A percentile compares a stretch with the other conserved stretches of the same genome.
Evolutionary conservation across 768 basidiomycete species (phyloP).

Genomic region (Mycena haematopus): DNA sequence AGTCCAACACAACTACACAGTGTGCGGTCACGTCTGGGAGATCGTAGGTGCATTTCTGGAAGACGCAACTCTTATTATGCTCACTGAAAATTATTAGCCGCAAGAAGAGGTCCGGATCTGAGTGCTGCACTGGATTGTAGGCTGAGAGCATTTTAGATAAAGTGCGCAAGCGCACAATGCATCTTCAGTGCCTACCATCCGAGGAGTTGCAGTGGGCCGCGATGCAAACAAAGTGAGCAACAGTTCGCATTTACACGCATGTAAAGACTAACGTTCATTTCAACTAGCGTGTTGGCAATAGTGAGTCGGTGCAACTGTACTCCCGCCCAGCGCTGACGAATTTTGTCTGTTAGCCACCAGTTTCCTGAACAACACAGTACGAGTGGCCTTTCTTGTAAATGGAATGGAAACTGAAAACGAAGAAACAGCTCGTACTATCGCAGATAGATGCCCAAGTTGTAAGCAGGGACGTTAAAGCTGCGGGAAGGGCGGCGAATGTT

Average conservation of each 20-base stretch:
- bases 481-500: background rate
- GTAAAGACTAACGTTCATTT: background rate
- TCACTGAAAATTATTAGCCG: conserved; percentile 46
- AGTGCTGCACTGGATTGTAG: conserved; percentile 27
- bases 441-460: conserved; percentile 15
- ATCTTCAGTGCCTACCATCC: conserved; percentile 76
- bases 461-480: background rate
- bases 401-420: conserved; percentile 7
- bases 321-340: conserved; percentile 31
- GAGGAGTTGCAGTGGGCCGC: conserved; percentile 57
- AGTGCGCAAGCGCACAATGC: conserved; percentile 69
- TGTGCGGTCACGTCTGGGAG: conserved; percentile 61
- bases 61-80: background rate
- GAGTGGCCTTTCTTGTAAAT: background rate
- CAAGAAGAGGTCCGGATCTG: conserved; percentile 59
- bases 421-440: conserved; percentile 17
- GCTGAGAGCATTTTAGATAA: conserved; percentile 51
- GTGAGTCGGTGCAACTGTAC: conserved; percentile 49
- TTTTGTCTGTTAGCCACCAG: conserved; percentile 55
- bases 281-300: conserved; percentile 75
- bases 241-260: background rate
- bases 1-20: conserved; percentile 66
- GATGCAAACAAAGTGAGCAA: conserved; percentile 45
- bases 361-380: conserved; percentile 71
- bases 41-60: conserved; percentile 47